Conservation (phyloP, 164 flowering plant genomes). For the Annona cherimola region DNA sequence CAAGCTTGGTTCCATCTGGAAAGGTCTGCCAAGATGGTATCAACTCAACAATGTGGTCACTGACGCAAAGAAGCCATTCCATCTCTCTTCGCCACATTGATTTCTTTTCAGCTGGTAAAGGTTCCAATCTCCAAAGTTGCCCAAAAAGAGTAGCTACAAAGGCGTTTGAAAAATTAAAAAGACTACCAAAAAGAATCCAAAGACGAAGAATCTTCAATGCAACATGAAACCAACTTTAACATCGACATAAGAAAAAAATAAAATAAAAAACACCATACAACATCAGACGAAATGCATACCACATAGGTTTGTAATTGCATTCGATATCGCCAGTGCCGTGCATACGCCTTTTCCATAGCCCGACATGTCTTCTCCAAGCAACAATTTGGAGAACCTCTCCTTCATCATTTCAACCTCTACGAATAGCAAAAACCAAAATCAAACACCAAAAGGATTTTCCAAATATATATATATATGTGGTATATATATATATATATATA, state of each 20-base stretch:
- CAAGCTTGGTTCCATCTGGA: constrained; percentile 84
- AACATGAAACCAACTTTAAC: background rate
- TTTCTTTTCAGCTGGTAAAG: constrained; percentile 69
- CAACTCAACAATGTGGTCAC: constrained; percentile 88
- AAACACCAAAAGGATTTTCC: background rate
- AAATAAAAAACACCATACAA: background rate
- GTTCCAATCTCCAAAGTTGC: constrained; percentile 93
- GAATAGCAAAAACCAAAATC: background rate
- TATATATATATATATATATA: too few relatives aligned
- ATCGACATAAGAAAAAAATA: background rate
- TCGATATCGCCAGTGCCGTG: constrained; percentile 78
- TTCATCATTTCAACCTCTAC: constrained; percentile 89
- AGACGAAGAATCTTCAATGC: background rate
- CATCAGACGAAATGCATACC: constrained; percentile 34
- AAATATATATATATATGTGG: background rate
- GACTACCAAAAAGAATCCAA: background rate
- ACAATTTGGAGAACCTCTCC: constrained; percentile 81
- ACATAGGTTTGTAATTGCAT: constrained; percentile 86
- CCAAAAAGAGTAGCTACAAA: constrained; percentile 79
- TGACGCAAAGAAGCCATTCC: constrained; percentile 85
- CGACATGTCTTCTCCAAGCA: constrained; percentile 99
- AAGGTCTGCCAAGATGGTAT: constrained; percentile 88
- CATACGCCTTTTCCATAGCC: constrained; percentile 92
- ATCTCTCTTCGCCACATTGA: constrained; percentile 92
- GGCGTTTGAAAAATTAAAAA: background rate